Base-by-base conservation (phyloP, 2,329 filamentous ascomycete genomes). In the Aureobasidium melanogenum region DNA sequence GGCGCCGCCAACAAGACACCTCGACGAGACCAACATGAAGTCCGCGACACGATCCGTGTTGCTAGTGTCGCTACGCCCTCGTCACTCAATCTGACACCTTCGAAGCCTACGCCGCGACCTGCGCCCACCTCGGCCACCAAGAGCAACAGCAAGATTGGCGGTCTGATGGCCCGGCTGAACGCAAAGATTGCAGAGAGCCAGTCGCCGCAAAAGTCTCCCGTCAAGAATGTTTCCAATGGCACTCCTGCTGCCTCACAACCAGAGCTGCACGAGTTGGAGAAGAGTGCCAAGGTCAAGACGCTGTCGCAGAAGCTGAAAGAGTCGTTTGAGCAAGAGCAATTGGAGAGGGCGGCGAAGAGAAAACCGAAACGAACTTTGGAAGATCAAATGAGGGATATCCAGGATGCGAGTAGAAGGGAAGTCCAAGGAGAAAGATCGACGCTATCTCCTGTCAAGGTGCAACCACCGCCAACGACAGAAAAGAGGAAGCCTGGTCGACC, bases 301-400 rank as follows among this genome's bases (percentile, higher is more conserved):
- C 6, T 51, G 46, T 44, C 48, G 36, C 38, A 56, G 24, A 61
- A 61, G 51, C 6, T 55, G 22, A 28, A 24, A 1, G 60, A 61
- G 14, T 32, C 28, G 0, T 55, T 51, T 38, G 58, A 56, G 51
- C 34, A 56, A 22, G 60, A 57, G 26, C 62, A 62, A 14, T 44
- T 52, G 30, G 44, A 41, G 17, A 64, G 56, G 19, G 51, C 63
- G 14, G 50, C 47, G n/a, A 66, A 64, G 55, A 63, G 63, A 56
- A 66, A 65, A 48, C 64, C 64, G 15, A 70, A 68, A 63, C 68
- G 67, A 61, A 71, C 70, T 1, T 68, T 71, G 30, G 70, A 71
- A 50, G 68, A 72, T 47, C 69, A 72, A 63, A 71, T 72, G 28
- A 66, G 64, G 22, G 67, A 70, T 36, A 46, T 71, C 22, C 66